Evolutionary conservation across 2,329 filamentous ascomycete genomes (phyloP), one percentile per base, ranked within the genome.

Genomic region (Arthrobotrys musiformis): DNA sequence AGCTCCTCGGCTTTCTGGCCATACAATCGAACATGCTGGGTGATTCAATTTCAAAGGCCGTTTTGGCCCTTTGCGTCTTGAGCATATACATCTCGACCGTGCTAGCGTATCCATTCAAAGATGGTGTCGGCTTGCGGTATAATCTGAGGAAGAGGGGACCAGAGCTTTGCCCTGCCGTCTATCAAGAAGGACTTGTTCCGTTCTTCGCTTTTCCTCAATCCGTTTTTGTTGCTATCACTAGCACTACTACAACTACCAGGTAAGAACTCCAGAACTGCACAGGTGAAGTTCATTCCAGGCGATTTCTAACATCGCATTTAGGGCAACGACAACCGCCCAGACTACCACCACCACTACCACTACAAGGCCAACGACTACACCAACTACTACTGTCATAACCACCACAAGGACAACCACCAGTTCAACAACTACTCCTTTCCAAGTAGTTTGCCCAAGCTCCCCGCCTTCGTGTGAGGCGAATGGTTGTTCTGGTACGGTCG

Each of bases 401-500:
- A 70, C 67, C 1, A 62, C 56, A 0, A 70, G 28, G 26, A 62
- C 30, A 15, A 70, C 67, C 8, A 70, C 37, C 7, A 44, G 22
- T 4, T 44, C 40, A 11, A 46, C 40, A 8, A 44, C 67, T n/a
- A 70, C 67, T 17, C 42, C 56, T 44, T 70, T 62, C 44, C 42
- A 62, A 54, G 67, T 70, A 33, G 56, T 70, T 9, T 70, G 67
- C 19, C 44, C 44, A 2, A 35, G 54, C 42, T 62, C 67, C 11
- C 42, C 56, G 15, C 67, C 54, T 19, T 63, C 44, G n/a, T 70
- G 67, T 11, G 56, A 70, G 13, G 67, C 67, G 35, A 62, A 11
- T 22, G 35, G 33, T n/a, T 70, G 67, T 35, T 52, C 67, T 17
- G 67, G 67, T 6, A 62, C 67, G 13, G 67, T 70, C 22, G 44